Base-by-base conservation (phyloP, 2,329 filamentous ascomycete species). In the Pseudogymnoascus sp. region DNA sequence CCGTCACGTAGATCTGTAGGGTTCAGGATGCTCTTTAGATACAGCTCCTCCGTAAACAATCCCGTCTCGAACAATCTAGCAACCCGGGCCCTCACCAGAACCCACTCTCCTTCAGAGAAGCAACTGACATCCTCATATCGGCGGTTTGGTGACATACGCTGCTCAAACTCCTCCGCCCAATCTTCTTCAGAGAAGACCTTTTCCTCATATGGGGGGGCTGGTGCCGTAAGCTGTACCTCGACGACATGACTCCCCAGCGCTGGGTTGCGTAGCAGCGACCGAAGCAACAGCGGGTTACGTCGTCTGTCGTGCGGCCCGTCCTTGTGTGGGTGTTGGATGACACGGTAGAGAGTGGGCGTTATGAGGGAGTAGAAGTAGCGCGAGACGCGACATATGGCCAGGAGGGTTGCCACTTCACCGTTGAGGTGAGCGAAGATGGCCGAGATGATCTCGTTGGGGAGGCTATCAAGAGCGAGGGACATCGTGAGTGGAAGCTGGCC, bases 371-470 rank as follows among this genome's bases (percentile, higher is more conserved):
- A 12, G 10, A 56, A 56, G 8, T 35, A 56, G 28, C 28, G 28
- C 6, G 50, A 56, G 10, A 56, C 28, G 22, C 28, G 28, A 12
- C 50, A 56, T 19, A 56, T 6, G 16, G 50, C 50, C 22, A 14
- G 2, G 16, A 56, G 50, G 1, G 50, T 35, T 4, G 8, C 50
- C 6, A 7, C 10, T 1, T 56, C 50, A 22, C 28, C 28, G 14
- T 33, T 2, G 28, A 35, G 50, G 5, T 56, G 16, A 28, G 5
- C 11, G n/a, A 56, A 35, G n/a, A 56, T 33, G 28, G 50, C 6
- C 10, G 50, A 56, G 50, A 56, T 56, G 50, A 56, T 56, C 50
- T 56, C 50, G 16, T 56, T 56, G 28, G 50, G 50, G 28, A 56
- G 50, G 50, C 28, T 16, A 1, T 56, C 50, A 56, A 56, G 28